These are phyloP conservation scores for Mycena filopes DNA, from an alignment of 768 basidiomycete species.

Conservation along the genomic window DNA sequence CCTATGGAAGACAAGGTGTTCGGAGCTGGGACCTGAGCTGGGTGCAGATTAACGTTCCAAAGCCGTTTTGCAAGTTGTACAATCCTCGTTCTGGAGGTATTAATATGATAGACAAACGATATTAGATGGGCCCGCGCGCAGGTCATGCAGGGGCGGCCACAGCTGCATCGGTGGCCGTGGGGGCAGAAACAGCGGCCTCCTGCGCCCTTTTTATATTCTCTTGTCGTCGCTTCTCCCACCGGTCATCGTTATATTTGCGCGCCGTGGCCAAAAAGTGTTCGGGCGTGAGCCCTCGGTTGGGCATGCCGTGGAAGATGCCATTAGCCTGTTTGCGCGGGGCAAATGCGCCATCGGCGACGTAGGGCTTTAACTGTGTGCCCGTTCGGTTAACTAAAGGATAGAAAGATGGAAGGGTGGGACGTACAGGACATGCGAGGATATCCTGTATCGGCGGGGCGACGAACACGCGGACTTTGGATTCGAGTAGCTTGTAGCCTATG, in stretches of 20 bases:
- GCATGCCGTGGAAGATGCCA: conserved; percentile 52
- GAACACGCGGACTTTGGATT: conserved; percentile 86
- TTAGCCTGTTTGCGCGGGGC: conserved; percentile 47
- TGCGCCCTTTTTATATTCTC: no score
- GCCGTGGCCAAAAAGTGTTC: conserved; percentile 56
- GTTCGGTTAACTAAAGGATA: conserved; percentile 13
- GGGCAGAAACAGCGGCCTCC: no score
- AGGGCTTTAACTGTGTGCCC: conserved; percentile 69
- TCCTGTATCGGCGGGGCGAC: conserved; percentile 81
- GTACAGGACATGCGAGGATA: conserved; percentile 66
- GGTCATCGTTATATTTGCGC: conserved; percentile 29
- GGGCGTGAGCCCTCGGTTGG: conserved; percentile 52
- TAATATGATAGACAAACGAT: neutral
- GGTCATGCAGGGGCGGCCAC: neutral
- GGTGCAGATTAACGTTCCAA: no score
- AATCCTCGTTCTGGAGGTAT: conserved; percentile 4
- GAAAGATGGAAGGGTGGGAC: conserved; percentile 32
- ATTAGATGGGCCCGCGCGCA: neutral
- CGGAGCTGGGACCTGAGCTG: no score
- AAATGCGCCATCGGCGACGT: conserved; percentile 62
- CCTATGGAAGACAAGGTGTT: no score
- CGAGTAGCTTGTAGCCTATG: conserved; percentile 83
- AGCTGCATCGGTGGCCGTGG: no score
- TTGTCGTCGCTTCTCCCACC: neutral
- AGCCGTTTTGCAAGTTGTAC: no score